A percentile compares a stretch with the other conserved stretches of the same genome.
Conservation (phyloP, 1,284 basidiomycete genomes). For the Apiotrichum domesticum region DNA sequence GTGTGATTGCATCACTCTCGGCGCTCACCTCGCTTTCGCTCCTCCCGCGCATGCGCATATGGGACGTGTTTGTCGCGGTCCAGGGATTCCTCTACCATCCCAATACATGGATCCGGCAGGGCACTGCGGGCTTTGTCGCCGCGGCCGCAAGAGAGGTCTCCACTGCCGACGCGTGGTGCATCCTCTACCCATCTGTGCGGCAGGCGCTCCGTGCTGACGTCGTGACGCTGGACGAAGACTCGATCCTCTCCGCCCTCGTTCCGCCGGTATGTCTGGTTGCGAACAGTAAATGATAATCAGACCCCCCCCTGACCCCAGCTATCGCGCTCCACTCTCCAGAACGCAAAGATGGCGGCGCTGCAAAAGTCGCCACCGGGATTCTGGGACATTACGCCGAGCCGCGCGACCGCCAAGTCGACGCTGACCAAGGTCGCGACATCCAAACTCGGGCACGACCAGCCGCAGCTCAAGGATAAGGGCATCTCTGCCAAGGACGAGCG, state of each 20-base stretch:
- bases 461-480: conserved; percentile 49
- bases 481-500: conserved; percentile 36
- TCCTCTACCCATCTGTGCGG: conserved; percentile 83
- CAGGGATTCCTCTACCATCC: conserved; percentile 91
- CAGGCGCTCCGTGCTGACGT: conserved; percentile 82
- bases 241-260: conserved; percentile 67
- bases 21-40: conserved; percentile 79
- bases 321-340: conserved; percentile 71
- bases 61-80: conserved; percentile 83
- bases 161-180: conserved; percentile 88
- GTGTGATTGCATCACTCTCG: conserved; percentile 76
- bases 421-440: conserved; percentile 3
- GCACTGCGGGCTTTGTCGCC: conserved; percentile 79
- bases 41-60: conserved; percentile 84
- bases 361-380: conserved; percentile 54
- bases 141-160: conserved; percentile 73
- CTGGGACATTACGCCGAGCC: conserved; percentile 53
- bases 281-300: neutral
- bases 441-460: neutral
- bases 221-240: conserved; percentile 65
- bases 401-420: conserved; percentile 7
- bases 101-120: conserved; percentile 92
- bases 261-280: conserved; percentile 59
- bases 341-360: conserved; percentile 56
- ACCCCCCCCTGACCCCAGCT: conserved; percentile 30